These are phyloP conservation scores for Rhizoclosmatium globosum DNA, from an alignment of 192 early-diverging fungal genomes.

Conservation along the genomic window DNA sequence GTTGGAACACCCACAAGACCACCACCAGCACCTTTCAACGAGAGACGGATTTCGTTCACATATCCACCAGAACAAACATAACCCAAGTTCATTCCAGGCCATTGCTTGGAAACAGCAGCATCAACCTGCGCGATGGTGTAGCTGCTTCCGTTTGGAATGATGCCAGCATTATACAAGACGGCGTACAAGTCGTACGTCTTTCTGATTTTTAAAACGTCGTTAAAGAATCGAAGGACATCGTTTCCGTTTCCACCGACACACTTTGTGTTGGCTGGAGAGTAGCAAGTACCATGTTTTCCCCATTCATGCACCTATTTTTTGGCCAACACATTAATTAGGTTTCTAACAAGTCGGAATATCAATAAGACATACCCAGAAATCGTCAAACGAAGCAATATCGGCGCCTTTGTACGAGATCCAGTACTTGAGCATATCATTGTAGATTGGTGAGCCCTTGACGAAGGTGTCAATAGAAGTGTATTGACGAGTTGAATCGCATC, in stretches of 20 bases:
- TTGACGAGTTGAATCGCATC: neutral
- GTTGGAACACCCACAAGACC: neutral
- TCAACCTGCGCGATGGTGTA: conserved; percentile 53
- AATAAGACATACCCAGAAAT: neutral
- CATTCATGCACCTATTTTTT: neutral
- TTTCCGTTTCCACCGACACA: neutral
- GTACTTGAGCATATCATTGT: neutral
- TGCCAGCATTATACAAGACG: conserved; percentile 13
- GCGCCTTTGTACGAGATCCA: neutral
- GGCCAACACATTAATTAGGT: no score
- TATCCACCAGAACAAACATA: conserved; percentile 3
- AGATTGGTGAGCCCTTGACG: neutral
- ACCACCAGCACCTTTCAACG: neutral
- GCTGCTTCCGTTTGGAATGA: conserved; percentile 44
- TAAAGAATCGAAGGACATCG: neutral
- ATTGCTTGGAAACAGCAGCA: conserved; percentile 47
- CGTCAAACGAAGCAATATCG: neutral
- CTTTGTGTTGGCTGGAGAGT: neutral
- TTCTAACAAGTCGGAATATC: no score
- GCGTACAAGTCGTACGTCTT: conserved; percentile 4
- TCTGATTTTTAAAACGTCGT: neutral
- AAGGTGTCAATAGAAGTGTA: neutral
- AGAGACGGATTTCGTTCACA: conserved; percentile 9
- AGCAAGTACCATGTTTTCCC: conserved; percentile 2
- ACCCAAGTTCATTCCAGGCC: conserved; percentile 18